These are phyloP conservation scores for Scutellaria baicalensis DNA, from an alignment of 257 asterid species.

Conservation along the genomic window DNA sequence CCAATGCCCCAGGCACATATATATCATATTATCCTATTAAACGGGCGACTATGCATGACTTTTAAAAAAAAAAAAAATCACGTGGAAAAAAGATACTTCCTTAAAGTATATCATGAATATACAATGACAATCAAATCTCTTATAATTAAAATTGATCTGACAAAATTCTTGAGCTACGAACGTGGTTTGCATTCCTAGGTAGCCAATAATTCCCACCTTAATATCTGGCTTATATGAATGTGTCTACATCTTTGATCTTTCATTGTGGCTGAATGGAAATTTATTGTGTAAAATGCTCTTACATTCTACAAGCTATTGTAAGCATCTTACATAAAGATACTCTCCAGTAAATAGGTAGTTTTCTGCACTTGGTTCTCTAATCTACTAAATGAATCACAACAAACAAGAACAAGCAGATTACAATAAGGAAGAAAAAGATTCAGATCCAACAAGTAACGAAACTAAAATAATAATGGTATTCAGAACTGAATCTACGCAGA, in stretches of 20 bases:
- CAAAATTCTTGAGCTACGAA: neutral
- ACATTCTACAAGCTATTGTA: neutral
- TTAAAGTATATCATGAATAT: neutral
- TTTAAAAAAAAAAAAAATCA: too few relatives aligned
- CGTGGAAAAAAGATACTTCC: too few relatives aligned
- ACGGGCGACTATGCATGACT: neutral
- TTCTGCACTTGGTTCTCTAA: neutral
- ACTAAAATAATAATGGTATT: neutral
- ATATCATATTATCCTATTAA: neutral
- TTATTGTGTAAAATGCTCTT: neutral
- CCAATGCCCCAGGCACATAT: neutral
- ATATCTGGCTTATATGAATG: neutral
- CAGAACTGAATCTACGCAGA: neutral
- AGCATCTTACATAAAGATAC: neutral
- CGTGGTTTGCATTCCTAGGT: neutral
- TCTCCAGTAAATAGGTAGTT: neutral
- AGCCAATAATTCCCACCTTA: neutral
- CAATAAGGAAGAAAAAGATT: neutral
- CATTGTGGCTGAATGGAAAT: neutral
- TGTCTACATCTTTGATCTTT: neutral
- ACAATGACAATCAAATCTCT: neutral
- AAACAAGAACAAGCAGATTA: neutral
- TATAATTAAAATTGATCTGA: neutral
- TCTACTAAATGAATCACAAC: slow-evolving; percentile 1
- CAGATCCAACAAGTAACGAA: neutral